Evolutionary conservation across 495 filamentous ascomycete genomes (phyloP).

Genomic region (Entonaema liquescens): DNA sequence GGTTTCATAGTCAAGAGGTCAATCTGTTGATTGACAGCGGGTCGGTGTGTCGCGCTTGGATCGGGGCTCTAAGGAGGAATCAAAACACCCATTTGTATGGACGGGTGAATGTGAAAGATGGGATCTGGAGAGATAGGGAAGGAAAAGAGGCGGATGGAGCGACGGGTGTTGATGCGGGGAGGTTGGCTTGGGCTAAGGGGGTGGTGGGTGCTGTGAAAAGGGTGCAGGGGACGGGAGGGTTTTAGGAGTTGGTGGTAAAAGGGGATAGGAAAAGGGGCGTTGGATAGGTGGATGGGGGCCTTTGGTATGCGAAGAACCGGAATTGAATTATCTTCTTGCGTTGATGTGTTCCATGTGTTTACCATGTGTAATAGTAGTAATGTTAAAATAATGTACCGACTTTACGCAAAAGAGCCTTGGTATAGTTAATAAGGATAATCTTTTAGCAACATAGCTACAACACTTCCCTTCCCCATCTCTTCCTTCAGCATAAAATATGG

Average conservation of each 20-base stretch:
- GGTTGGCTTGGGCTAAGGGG: conserved; percentile 70
- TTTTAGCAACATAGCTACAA: too few species aligned
- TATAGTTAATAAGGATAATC: too few species aligned
- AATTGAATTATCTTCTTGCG: too few species aligned
- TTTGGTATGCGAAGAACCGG: too few species aligned
- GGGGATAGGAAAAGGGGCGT: not conserved
- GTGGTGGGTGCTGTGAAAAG: conserved; percentile 68
- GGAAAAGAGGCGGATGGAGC: conserved; percentile 66
- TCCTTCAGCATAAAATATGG: too few species aligned
- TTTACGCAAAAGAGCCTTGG: too few species aligned
- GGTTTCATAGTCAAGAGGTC: conserved; percentile 78
- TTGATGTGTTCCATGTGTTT: too few species aligned
- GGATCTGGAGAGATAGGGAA: conserved; percentile 65
- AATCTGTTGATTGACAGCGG: conserved; percentile 75
- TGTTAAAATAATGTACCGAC: too few species aligned
- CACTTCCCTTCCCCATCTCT: too few species aligned
- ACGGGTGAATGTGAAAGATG: conserved; percentile 62
- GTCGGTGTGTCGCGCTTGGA: conserved; percentile 68
- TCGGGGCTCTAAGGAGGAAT: conserved; percentile 67
- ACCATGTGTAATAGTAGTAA: not conserved
- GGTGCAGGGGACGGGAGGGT: conserved; percentile 68
- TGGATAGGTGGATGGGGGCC: not conserved
- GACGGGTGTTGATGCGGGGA: conserved; percentile 66
- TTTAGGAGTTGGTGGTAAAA: conserved; percentile 44
- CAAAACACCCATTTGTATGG: conserved; percentile 77